Percentiles rank a stretch among this genome's conserved stretches.
Evolutionary conservation across 768 basidiomycete species (phyloP).

Genomic region (Cystofilobasidium capitatum): DNA sequence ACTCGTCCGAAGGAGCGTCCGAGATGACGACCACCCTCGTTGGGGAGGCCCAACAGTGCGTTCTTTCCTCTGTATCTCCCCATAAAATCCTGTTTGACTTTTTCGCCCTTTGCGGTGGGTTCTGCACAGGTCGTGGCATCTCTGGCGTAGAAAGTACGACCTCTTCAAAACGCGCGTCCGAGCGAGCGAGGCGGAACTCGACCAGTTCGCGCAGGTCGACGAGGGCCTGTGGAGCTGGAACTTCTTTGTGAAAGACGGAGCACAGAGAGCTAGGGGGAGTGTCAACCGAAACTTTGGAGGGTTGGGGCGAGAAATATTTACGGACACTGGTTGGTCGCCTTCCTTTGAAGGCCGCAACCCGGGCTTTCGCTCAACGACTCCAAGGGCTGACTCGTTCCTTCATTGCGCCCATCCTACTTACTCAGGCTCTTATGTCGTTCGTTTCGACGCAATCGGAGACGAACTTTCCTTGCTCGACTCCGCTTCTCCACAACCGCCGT

Average conservation of each 20-base stretch:
- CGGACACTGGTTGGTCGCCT: slow-evolving; percentile 14
- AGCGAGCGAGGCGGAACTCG: neutral
- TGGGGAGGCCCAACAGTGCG: slow-evolving; percentile 25
- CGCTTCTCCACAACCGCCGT: no score
- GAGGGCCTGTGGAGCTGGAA: slow-evolving; percentile 18
- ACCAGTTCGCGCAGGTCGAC: slow-evolving; percentile 22
- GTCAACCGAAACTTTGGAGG: slow-evolving; percentile 23
- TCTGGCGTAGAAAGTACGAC: slow-evolving; percentile 24
- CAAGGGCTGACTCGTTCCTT: neutral
- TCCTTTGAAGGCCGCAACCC: neutral
- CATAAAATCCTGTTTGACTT: neutral
- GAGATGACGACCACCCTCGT: slow-evolving; percentile 18
- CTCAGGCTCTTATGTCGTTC: slow-evolving; percentile 20
- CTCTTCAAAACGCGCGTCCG: slow-evolving; percentile 11
- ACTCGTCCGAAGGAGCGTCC: slow-evolving; percentile 12
- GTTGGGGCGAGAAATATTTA: slow-evolving; percentile 25
- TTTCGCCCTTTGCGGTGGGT: neutral
- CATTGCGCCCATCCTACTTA: neutral
- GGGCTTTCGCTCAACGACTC: neutral
- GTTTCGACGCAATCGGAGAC: slow-evolving; percentile 19
- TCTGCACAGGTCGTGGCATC: slow-evolving; percentile 14
- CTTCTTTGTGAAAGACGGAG: slow-evolving; percentile 6
- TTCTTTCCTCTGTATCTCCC: neutral
- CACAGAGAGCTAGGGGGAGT: slow-evolving; percentile 13
- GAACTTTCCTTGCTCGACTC: no score